Percentiles rank a stretch among this genome's conserved stretches.
phyloP scores from a whole-genome alignment of 2,329 filamentous ascomycete genomes.

The Hypocreales sp. region DNA sequence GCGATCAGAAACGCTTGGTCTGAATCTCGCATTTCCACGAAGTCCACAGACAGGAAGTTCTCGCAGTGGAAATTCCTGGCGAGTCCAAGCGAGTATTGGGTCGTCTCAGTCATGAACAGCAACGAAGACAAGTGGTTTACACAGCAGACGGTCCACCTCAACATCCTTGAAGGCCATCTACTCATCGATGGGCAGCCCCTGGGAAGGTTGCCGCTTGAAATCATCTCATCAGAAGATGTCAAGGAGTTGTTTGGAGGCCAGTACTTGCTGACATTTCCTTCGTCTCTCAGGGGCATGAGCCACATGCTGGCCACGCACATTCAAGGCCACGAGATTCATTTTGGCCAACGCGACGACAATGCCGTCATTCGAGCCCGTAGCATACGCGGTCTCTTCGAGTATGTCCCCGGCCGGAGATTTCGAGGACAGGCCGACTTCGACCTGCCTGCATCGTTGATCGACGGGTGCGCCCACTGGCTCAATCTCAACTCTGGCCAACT shows the following conservation, averaged over 20 bases:
- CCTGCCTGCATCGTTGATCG: slow-evolving; percentile 32
- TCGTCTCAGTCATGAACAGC: not conserved
- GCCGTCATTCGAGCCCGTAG: slow-evolving; percentile 27
- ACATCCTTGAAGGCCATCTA: slow-evolving; percentile 16
- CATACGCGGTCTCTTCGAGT: slow-evolving; percentile 11
- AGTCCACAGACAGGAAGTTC: too few species aligned
- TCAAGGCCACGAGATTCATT: slow-evolving; percentile 25
- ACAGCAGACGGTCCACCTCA: slow-evolving; percentile 15
- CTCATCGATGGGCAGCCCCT: slow-evolving; percentile 19
- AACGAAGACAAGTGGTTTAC: not conserved
- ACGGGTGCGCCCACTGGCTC: slow-evolving; percentile 45
- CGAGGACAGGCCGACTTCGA: slow-evolving; percentile 18
- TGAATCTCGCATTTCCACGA: too few species aligned
- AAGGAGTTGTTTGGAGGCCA: slow-evolving; percentile 37
- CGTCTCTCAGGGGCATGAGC: slow-evolving; percentile 33
- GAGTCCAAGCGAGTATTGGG: not conserved
- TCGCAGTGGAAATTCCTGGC: not conserved
- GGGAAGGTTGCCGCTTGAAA: slow-evolving; percentile 33
- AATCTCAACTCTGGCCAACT: slow-evolving; percentile 24
- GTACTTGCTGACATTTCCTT: slow-evolving; percentile 35
- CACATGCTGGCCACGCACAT: slow-evolving; percentile 20
- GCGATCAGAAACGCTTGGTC: not conserved
- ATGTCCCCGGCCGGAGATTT: slow-evolving; percentile 18
- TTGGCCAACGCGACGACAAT: slow-evolving; percentile 27
- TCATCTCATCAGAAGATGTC: slow-evolving; percentile 26